Percentiles rank a stretch among this genome's conserved stretches.
Conservation (phyloP, 1,284 basidiomycete species). For the Ustilago curta region DNA sequence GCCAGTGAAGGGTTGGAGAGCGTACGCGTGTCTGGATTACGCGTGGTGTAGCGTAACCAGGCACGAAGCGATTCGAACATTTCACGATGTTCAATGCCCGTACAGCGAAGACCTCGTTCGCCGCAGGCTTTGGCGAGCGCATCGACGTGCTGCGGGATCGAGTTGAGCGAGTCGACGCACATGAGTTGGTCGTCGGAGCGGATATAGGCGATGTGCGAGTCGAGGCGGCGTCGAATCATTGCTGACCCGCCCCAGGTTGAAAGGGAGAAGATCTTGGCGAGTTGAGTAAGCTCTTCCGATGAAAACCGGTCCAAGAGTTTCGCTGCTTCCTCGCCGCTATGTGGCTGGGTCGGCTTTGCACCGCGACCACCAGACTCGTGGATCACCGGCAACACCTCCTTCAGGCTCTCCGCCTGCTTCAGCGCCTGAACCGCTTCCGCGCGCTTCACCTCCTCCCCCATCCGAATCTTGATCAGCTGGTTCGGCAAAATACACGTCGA, state of each 20-base stretch:
- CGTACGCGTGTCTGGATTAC: constrained; percentile 15
- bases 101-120: constrained; percentile 54
- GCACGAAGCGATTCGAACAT: constrained; percentile 39
- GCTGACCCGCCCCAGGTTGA: constrained; percentile 53
- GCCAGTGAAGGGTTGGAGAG: constrained; percentile 26
- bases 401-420: constrained; percentile 23
- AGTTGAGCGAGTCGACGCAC: constrained; percentile 12
- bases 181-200: constrained; percentile 57
- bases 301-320: constrained; percentile 28
- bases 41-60: constrained; percentile 43
- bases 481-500: constrained; percentile 88
- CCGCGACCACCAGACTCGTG: constrained; percentile 1
- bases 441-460: constrained; percentile 58
- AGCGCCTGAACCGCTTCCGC: constrained; percentile 41
- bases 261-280: constrained; percentile 53
- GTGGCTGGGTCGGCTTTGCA: constrained; percentile 4
- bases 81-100: constrained; percentile 28
- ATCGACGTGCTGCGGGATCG: constrained; percentile 38
- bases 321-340: not conserved
- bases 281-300: constrained; percentile 23
- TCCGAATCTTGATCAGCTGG: constrained; percentile 73
- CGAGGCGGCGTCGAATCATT: constrained; percentile 47
- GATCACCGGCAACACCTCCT: constrained; percentile 34
- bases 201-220: constrained; percentile 49
- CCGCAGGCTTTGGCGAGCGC: constrained; percentile 56